phyloP scores from a whole-genome alignment of 257 asterid species.

The Plectranthus barbatus region DNA sequence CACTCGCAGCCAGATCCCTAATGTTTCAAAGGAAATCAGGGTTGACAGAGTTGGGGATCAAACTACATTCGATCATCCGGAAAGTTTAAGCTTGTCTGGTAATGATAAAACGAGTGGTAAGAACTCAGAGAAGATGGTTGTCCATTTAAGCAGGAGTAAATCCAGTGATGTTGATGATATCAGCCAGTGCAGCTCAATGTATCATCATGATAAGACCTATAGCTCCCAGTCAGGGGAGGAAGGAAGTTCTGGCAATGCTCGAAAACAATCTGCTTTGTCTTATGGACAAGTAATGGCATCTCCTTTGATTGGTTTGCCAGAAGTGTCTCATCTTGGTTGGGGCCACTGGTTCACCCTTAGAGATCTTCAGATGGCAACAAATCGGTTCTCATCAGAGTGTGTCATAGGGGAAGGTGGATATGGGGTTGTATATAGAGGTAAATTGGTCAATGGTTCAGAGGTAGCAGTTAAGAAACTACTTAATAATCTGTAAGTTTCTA shows the following conservation, averaged over 20 bases:
- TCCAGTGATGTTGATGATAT: constrained; percentile 72
- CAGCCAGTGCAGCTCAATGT: constrained; percentile 75
- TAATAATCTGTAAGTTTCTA: constrained; percentile 69
- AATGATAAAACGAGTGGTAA: constrained; percentile 53
- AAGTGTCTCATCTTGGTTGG: constrained; percentile 93
- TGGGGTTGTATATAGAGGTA: constrained; percentile 85
- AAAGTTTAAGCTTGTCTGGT: constrained; percentile 37
- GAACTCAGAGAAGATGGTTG: constrained; percentile 57
- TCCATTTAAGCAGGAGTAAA: constrained; percentile 69
- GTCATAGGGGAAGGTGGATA: constrained; percentile 94
- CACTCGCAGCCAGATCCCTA: constrained; percentile 60
- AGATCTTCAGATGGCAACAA: constrained; percentile 84
- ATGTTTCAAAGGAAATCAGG: constrained; percentile 65
- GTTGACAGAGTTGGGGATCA: constrained; percentile 58
- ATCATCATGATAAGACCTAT: constrained; percentile 52
- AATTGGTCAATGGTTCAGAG: constrained; percentile 71
- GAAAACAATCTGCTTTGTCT: constrained; percentile 43
- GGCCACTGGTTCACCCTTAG: constrained; percentile 99
- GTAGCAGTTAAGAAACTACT: constrained; percentile 94
- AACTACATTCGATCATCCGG: constrained; percentile 30
- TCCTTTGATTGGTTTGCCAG: constrained; percentile 88
- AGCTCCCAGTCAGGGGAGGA: constrained; percentile 96
- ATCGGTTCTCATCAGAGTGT: constrained; percentile 56
- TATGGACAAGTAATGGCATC: constrained; percentile 69
- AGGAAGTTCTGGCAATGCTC: constrained; percentile 59